A percentile compares a stretch with the other conserved stretches of the same genome.
Evolutionary conservation across 768 basidiomycete species (phyloP).

Genomic region (Russula compacta): DNA sequence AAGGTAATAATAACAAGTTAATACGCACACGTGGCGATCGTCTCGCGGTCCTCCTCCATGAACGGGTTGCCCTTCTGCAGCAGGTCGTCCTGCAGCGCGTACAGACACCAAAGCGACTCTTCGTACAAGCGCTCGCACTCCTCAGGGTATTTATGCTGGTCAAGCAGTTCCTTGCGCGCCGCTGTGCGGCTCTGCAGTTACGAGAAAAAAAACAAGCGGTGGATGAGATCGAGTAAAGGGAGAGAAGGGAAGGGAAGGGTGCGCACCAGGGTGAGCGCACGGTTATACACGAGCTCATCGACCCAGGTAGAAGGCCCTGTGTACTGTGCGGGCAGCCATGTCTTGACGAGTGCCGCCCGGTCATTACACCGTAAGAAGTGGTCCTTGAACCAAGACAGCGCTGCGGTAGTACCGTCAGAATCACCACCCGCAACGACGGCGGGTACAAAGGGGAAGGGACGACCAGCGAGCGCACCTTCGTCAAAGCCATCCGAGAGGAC

Average conservation of each 20-base stretch:
- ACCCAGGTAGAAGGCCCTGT: slow-evolving; percentile 76
- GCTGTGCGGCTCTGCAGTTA: slow-evolving; percentile 75
- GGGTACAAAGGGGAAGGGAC: neutral
- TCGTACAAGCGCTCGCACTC: slow-evolving; percentile 94
- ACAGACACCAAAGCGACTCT: slow-evolving; percentile 88
- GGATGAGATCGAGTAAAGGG: neutral
- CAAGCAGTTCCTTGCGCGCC: slow-evolving; percentile 81
- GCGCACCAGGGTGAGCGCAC: slow-evolving; percentile 74
- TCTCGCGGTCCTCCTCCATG: slow-evolving; percentile 73
- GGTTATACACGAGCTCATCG: slow-evolving; percentile 89
- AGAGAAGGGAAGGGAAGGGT: slow-evolving; percentile 10
- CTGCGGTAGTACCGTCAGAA: slow-evolving; percentile 30
- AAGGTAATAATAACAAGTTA: neutral
- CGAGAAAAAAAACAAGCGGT: neutral
- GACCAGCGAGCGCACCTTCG: slow-evolving; percentile 42
- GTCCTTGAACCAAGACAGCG: slow-evolving; percentile 83
- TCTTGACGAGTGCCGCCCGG: slow-evolving; percentile 80
- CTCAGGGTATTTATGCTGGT: slow-evolving; percentile 62
- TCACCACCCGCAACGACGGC: neutral
- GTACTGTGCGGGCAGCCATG: slow-evolving; percentile 77
- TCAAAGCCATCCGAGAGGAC: slow-evolving; percentile 73
- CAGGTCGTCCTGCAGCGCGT: slow-evolving; percentile 85
- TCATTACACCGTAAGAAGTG: slow-evolving; percentile 94
- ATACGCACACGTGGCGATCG: slow-evolving; percentile 63
- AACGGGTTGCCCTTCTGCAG: slow-evolving; percentile 75